Conservation (phyloP, 2,329 filamentous ascomycete genomes). For the Fusarium chuoi region DNA sequence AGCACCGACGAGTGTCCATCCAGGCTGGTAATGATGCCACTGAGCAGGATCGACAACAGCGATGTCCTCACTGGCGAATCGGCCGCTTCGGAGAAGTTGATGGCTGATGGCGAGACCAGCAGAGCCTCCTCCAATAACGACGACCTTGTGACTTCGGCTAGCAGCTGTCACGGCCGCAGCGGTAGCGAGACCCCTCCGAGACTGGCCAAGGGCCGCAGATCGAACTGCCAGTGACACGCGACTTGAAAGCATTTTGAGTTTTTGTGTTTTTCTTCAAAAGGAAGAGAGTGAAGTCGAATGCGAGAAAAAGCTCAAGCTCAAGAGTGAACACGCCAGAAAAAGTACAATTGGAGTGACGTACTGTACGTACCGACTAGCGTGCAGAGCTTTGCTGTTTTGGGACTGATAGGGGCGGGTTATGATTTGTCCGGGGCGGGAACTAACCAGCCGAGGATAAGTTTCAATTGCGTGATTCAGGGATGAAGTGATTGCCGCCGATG, state of each 20-base stretch:
- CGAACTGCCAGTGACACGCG: conserved; percentile 29
- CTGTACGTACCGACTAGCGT: conserved; percentile 21
- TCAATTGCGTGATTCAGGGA: conserved; percentile 31
- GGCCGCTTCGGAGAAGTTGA: conserved; percentile 70
- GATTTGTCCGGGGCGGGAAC: not conserved
- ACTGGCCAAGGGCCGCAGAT: conserved; percentile 5
- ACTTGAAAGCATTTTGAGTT: conserved; percentile 38
- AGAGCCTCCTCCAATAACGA: conserved; percentile 73
- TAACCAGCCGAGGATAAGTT: conserved; percentile 7
- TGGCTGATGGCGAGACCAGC: conserved; percentile 74
- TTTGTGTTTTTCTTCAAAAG: not conserved
- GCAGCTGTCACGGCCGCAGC: conserved; percentile 27
- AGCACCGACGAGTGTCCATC: conserved; percentile 75
- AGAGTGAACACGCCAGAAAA: conserved; percentile 21
- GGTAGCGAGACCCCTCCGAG: conserved; percentile 18
- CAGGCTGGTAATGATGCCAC: conserved; percentile 75
- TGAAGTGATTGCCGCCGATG: conserved; percentile 26
- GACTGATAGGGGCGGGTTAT: not conserved
- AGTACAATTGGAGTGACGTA: conserved; percentile 11
- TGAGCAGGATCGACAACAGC: conserved; percentile 71
- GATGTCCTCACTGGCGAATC: conserved; percentile 68
- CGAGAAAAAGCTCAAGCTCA: conserved; percentile 18
- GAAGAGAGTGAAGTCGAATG: not conserved
- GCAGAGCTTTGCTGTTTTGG: not conserved
- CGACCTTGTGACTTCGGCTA: conserved; percentile 65